Base-by-base conservation (phyloP, 768 basidiomycete genomes). In the Pholiota conissans region DNA sequence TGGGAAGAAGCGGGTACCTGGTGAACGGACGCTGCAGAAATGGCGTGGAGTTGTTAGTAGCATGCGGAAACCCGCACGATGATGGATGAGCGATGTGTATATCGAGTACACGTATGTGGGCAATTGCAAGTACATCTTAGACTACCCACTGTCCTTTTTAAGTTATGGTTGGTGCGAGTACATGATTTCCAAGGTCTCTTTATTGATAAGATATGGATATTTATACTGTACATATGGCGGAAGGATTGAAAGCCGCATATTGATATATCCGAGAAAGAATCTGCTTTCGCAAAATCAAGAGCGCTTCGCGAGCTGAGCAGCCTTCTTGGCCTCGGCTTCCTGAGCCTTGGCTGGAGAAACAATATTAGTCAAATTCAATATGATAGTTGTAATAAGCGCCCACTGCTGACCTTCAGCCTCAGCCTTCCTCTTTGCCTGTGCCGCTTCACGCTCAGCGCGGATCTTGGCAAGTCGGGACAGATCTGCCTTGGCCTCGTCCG, bases 401-500 rank as follows among this genome's bases (percentile, higher is more conserved):
- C n/a, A 32, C 40, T 3, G 16, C 79, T 30, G 52, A 93, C 94
- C 91, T 64, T 93, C 92, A 4, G 86, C 80, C 68, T 96, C 95
- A 0, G 95, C 95, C 74, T 92, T 86, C 55, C 95, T 79, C 80
- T 89, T 91, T 1, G 90, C 91, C 47, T 87, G 86, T 1, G 95
- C 94, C 39, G 85, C 89, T 60, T 95, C 95, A 49, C 95, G 88
- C 58, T 96, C 92, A 55, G 85, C 87, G 58, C 84, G 84, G 66
- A 98, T 92, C 84, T 87, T 90, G 46, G 84, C 84, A 14, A 98
- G 83, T 32, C 95, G 84, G 18, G 89, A 84, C 49, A 98, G 84
- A 72, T 98, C 95, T 3, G 87, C 72, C 75, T 94, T 91, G 18
- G 95, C 95, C 70, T 97, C 81, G 32, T 89, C 86, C 0, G 95